These are phyloP conservation scores for Cinnamomum micranthum DNA, from an alignment of 164 flowering plant genomes.

Conservation along the genomic window DNA sequence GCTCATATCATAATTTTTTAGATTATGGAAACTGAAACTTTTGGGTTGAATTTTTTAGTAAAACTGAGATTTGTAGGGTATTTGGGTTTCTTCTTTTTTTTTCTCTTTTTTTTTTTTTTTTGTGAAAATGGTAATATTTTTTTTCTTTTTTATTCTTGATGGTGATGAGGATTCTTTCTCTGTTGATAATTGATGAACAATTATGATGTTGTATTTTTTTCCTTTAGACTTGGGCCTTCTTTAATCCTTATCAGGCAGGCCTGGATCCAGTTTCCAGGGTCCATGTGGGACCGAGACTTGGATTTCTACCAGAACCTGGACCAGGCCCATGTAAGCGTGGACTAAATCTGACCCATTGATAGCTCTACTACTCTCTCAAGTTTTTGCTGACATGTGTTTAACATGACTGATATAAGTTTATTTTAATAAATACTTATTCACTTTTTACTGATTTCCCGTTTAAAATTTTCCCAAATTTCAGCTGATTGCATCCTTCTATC, in stretches of 20 bases:
- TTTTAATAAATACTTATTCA: not conserved
- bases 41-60: too few species aligned
- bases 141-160: not conserved
- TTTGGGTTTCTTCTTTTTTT: too few species aligned
- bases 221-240: not conserved
- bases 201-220: not conserved
- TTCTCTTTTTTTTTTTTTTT: too few species aligned
- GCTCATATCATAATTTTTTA: not conserved
- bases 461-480: conserved; percentile 31
- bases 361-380: too few species aligned
- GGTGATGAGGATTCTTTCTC: not conserved
- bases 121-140: not conserved
- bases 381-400: not conserved
- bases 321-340: too few species aligned
- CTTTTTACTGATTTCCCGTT: conserved; percentile 12
- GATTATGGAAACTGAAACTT: not conserved
- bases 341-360: too few species aligned
- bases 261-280: too few species aligned
- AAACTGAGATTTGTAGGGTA: too few species aligned
- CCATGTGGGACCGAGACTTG: too few species aligned
- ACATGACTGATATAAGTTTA: not conserved
- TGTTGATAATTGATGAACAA: not conserved
- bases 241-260: too few species aligned
- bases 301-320: too few species aligned
- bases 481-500: conserved; percentile 96